These are phyloP conservation scores for Mucor circinelloides DNA, from an alignment of 371 early-diverging fungal species.

Conservation along the genomic window DNA sequence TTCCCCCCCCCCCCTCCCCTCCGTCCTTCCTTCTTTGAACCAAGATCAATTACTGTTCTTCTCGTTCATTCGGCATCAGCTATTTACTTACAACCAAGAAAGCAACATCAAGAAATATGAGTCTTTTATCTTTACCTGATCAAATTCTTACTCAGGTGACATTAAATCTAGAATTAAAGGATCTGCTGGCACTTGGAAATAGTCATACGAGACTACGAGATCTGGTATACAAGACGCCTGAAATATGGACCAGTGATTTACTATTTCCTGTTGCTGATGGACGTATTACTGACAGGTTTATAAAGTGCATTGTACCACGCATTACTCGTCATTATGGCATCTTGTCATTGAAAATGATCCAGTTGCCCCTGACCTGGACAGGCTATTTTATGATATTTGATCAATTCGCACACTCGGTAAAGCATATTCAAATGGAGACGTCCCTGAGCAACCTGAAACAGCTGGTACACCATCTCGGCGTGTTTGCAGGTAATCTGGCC, in stretches of 20 bases:
- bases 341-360: conserved; percentile 29
- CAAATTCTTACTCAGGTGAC: conserved; percentile 7
- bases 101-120: conserved; percentile 8
- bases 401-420: conserved; percentile 49
- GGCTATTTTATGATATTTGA: conserved; percentile 47
- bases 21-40: background rate
- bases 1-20: background rate
- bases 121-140: conserved; percentile 15
- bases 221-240: conserved; percentile 31
- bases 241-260: conserved; percentile 38
- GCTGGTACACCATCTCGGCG: conserved; percentile 33
- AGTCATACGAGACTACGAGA: conserved; percentile 15
- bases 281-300: conserved; percentile 40
- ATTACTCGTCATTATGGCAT: conserved; percentile 47
- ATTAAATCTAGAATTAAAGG: conserved; percentile 13
- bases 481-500: conserved; percentile 45
- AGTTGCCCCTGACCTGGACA: conserved; percentile 36
- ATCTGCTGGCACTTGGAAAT: conserved; percentile 17
- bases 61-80: background rate
- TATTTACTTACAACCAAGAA: background rate
- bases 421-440: conserved; percentile 28
- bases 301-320: conserved; percentile 26
- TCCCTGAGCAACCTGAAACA: conserved; percentile 9
- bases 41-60: background rate
- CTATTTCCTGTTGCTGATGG: conserved; percentile 34